These are phyloP conservation scores for Hemisphaericaspora nanyangensis DNA, from an alignment of 805 yeast genomes.

Conservation along the genomic window DNA sequence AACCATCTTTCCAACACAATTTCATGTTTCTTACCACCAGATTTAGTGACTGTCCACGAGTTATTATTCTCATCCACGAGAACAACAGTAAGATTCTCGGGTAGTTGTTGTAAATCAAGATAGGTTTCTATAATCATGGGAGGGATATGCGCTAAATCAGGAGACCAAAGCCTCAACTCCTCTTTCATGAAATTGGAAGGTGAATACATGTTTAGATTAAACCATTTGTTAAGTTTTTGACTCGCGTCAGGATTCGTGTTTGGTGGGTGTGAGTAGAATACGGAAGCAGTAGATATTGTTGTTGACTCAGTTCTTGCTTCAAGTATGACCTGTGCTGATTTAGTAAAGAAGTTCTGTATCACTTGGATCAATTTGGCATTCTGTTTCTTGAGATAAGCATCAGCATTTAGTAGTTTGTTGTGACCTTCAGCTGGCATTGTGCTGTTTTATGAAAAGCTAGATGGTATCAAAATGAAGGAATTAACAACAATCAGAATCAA, in stretches of 20 bases:
- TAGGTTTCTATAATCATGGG: constrained; percentile 86
- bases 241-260: constrained; percentile 15
- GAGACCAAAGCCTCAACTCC: constrained; percentile 63
- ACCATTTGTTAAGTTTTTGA: constrained; percentile 55
- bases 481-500: too few relatives aligned
- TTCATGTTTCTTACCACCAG: constrained; percentile 65
- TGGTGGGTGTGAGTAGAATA: constrained; percentile 5
- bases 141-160: constrained; percentile 42
- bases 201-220: constrained; percentile 46
- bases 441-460: too few relatives aligned
- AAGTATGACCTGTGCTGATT: constrained; percentile 55
- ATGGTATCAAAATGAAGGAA: too few relatives aligned
- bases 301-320: constrained; percentile 35
- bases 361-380: constrained; percentile 39
- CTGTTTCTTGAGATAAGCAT: constrained; percentile 21
- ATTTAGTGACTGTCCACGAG: constrained; percentile 53
- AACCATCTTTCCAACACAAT: constrained; percentile 95
- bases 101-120: constrained; percentile 59
- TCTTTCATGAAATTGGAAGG: constrained; percentile 40
- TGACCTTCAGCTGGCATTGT: too few relatives aligned
- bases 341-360: constrained; percentile 47
- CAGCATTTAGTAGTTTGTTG: too few relatives aligned
- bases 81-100: constrained; percentile 55
- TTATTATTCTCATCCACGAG: constrained; percentile 52
- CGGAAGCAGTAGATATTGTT: background rate